Evolutionary conservation across 2,329 filamentous ascomycete species (phyloP), one percentile per base, ranked within the genome.

Genomic region (Metarhizium brunneum): DNA sequence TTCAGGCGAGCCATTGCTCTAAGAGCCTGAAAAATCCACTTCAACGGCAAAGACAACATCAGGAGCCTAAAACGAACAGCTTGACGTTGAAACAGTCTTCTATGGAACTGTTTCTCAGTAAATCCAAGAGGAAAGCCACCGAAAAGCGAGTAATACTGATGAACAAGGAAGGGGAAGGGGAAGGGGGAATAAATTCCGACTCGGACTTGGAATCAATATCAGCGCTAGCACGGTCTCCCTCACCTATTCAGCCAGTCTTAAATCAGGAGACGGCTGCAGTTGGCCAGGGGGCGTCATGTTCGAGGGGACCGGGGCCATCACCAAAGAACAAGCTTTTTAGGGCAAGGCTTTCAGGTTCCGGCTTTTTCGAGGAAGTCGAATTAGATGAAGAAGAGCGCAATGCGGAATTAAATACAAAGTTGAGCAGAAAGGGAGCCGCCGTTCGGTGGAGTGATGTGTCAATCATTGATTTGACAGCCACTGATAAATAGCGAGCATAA

Each of bases 311-410:
- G 43, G 10, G 54, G 3, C 59, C 61, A 7, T 36, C 47, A n/a
- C 13, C 56, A 56, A 68, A 63, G 61, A 76, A 73, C 58, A 76
- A 70, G 57, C 57, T 75, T 13, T 67, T 73, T 57, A 60, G 73
- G 40, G 71, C 73, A 13, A 68, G 68, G 47, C 63, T 63, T 30
- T 71, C 70, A 48, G 63, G 63, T 14, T 62, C 63, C 6, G 74
- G 75, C 3, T 77, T 74, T 62, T 71, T 73, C 58, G 62, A 65
- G 30, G 73, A 69, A 36, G 54, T 67, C 2, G 59, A 66, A 16
- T 60, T 66, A 7, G 60, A 63, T 1, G 59, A 57, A 1, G 60
- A 65, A 13, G 60, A 71, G 55, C 60, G 62, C 1, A 65, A 67
- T 14, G 62, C 60, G 6, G 56, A 56, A 51, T 35, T 65, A 25